A percentile compares a stretch with the other conserved stretches of the same genome.
Conservation (phyloP, 345 rosid genomes). For the Populus alba region DNA sequence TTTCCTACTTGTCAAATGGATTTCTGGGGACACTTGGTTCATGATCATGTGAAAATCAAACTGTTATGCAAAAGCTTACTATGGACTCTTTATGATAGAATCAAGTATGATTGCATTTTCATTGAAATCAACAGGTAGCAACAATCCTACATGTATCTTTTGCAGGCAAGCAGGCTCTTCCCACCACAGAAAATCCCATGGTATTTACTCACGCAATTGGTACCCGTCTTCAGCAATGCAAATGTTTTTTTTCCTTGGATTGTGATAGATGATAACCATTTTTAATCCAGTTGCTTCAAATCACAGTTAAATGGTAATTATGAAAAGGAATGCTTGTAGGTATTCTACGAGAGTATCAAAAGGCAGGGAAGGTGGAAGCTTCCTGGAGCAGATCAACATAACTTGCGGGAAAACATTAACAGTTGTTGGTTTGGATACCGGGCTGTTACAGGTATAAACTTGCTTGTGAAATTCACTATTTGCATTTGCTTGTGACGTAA, state of each 20-base stretch:
- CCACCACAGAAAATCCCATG: conserved; percentile 51
- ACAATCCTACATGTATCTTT: conserved; percentile 26
- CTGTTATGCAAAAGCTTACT: neutral
- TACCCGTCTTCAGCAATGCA: conserved; percentile 7
- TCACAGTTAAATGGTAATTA: conserved; percentile 9
- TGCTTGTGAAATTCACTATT: neutral
- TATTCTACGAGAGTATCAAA: conserved; percentile 44
- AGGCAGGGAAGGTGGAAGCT: conserved; percentile 29
- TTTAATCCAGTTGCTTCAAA: conserved; percentile 3
- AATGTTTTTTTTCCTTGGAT: too few species aligned
- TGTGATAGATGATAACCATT: neutral
- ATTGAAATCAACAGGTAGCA: conserved; percentile 20
- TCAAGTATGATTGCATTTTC: neutral
- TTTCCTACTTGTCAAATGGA: neutral
- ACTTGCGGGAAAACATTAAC: conserved; percentile 46
- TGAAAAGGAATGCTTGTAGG: conserved; percentile 42
- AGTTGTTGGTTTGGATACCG: conserved; percentile 44
- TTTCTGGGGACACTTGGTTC: neutral
- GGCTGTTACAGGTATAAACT: conserved; percentile 37
- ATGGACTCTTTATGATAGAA: neutral
- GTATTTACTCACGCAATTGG: conserved; percentile 36
- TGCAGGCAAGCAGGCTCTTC: conserved; percentile 54
- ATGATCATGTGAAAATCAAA: neutral
- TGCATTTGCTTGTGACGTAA: neutral
- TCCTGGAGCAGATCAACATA: conserved; percentile 38